phyloP scores from a whole-genome alignment of 371 early-diverging fungal genomes.

The Mortierella sp. region DNA sequence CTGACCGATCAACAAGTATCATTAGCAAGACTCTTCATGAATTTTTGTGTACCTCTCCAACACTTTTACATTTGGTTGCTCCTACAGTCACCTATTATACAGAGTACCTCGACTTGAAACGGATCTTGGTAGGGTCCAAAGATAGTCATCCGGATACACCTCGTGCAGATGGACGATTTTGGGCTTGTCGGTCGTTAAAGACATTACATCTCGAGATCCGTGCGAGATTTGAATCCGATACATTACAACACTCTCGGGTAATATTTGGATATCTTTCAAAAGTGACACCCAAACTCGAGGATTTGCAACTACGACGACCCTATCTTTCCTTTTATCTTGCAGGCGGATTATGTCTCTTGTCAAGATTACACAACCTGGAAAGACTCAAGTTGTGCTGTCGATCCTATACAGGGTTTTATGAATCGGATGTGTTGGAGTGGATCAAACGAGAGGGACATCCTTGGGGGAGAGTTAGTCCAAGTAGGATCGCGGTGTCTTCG shows the following conservation, averaged over 20 bases:
- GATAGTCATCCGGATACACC: constrained; percentile 25
- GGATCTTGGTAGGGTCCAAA: constrained; percentile 18
- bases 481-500: constrained; percentile 3
- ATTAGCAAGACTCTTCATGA: constrained; percentile 24
- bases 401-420: constrained; percentile 16
- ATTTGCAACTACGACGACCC: constrained; percentile 23
- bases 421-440: constrained; percentile 26
- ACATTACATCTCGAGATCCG: constrained; percentile 24
- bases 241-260: constrained; percentile 22
- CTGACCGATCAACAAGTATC: constrained; percentile 13
- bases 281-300: constrained; percentile 16
- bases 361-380: constrained; percentile 19
- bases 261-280: constrained; percentile 28
- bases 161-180: constrained; percentile 22
- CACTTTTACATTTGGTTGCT: constrained; percentile 22
- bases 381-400: constrained; percentile 20
- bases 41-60: constrained; percentile 26
- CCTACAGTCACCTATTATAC: constrained; percentile 27
- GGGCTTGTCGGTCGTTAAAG: constrained; percentile 20
- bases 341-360: constrained; percentile 23
- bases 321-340: constrained; percentile 20
- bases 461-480: constrained; percentile 20
- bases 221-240: constrained; percentile 13
- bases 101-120: constrained; percentile 36
- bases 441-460: constrained; percentile 22